Base-by-base conservation (phyloP, 768 basidiomycete species). In the Phaeotremella skinneri region DNA sequence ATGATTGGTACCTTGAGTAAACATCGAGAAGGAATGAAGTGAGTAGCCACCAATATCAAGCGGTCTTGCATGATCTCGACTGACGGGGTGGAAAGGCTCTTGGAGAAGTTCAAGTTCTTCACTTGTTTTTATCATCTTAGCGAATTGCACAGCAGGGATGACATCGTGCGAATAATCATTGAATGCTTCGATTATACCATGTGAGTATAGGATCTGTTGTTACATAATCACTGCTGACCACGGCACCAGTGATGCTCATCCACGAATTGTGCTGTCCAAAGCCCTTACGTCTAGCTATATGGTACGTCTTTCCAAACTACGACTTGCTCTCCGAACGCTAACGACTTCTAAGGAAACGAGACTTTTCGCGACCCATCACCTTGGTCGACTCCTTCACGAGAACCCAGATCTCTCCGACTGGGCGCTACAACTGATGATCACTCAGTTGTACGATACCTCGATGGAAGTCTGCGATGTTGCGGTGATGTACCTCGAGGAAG, bases 41-140 rank as follows among this genome's bases (percentile, higher is more conserved):
- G 73, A 66, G 88, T 79, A 2, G 23, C 47, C 16, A 43, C 25
- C 23, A 3, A 49, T 11, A 21, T 51, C 52, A 14, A 48, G 2
- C 3, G 20, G 21, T 17, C 2, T 7, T n/a, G 5, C 9, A 26
- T 17, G 5, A 11, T 16, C 2, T 29, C 32, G 3, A 42, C 52
- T 61, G 57, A 61, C 27, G 4, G 13, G 9, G 9, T 5, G 14
- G 4, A 5, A 31, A 94, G 93, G 43, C 78, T 98, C 14, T 79
- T 99, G 76, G 91, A 96, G 77, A 89, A 89, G 67, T 88, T 88
- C 78, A 89, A 88, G 69, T 83, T 97, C 26, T 98, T 97, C 76
- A 98, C 92, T 0, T 87, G 90, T 0, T 93, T 98, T 76, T 98
- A 98, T 73, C 93, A 92, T 72, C 79, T 98, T 43, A 90, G 88